These are phyloP conservation scores for Emmonsiellopsis sp. DNA, from an alignment of 2,329 filamentous ascomycete species.

Conservation along the genomic window DNA sequence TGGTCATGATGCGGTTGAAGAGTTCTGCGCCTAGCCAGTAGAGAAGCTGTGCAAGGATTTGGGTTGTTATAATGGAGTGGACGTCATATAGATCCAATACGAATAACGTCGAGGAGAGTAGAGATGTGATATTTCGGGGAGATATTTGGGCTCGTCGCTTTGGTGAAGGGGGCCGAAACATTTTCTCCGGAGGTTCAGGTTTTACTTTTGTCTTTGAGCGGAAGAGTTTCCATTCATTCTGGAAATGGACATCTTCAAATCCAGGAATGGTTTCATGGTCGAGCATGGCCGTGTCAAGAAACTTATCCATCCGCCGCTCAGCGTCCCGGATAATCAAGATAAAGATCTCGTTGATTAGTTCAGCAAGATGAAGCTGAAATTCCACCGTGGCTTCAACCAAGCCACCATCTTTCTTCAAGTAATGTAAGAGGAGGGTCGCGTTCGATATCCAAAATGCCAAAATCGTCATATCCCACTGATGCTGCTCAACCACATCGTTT, in stretches of 20 bases:
- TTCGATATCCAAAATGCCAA: slow-evolving; percentile 99
- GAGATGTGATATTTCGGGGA: slow-evolving; percentile 87
- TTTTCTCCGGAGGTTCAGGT: slow-evolving; percentile 78
- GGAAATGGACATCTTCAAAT: slow-evolving; percentile 92
- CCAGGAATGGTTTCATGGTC: slow-evolving; percentile 97
- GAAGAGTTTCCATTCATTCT: slow-evolving; percentile 98
- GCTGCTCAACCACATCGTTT: slow-evolving; percentile 87
- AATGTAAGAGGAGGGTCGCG: slow-evolving; percentile 87
- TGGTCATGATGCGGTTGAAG: slow-evolving; percentile 97
- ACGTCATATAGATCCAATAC: slow-evolving; percentile 98
- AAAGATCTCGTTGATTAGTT: slow-evolving; percentile 96
- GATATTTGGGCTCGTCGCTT: slow-evolving; percentile 87
- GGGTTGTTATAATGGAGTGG: slow-evolving; percentile 88
- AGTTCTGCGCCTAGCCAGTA: slow-evolving; percentile 96
- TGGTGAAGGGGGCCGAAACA: slow-evolving; percentile 84
- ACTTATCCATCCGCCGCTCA: slow-evolving; percentile 91
- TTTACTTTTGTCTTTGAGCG: slow-evolving; percentile 85
- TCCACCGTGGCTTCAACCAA: slow-evolving; percentile 71
- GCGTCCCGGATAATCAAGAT: slow-evolving; percentile 95
- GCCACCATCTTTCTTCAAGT: slow-evolving; percentile 86
- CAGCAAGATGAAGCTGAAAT: slow-evolving; percentile 86
- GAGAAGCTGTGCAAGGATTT: slow-evolving; percentile 83
- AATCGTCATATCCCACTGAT: slow-evolving; percentile 99
- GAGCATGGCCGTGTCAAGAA: slow-evolving; percentile 84
- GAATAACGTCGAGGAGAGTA: slow-evolving; percentile 91